phyloP scores from a whole-genome alignment of 73 alveolate genomes.

The Paramecium primaurelia region DNA sequence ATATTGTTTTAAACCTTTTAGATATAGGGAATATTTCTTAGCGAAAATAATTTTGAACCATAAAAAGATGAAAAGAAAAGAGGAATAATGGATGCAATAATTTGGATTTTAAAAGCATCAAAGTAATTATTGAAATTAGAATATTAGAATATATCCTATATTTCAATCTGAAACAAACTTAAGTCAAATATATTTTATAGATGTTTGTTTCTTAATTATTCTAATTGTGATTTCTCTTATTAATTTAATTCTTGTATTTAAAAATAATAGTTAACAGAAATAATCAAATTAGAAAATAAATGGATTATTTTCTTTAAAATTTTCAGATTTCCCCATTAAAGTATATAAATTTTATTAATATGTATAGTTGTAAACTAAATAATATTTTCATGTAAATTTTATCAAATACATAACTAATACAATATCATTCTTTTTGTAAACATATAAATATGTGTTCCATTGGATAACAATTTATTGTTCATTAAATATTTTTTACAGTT shows the following conservation, averaged over 20 bases:
- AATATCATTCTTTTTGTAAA: neutral
- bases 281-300: neutral
- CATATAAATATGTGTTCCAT: neutral
- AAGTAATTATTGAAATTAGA: neutral
- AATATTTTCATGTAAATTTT: neutral
- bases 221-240: neutral
- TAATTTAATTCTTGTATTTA: neutral
- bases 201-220: neutral
- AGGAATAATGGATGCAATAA: neutral
- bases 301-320: neutral
- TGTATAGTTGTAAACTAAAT: neutral
- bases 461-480: neutral
- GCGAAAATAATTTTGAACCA: neutral
- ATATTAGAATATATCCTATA: neutral
- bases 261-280: neutral
- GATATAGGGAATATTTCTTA: neutral
- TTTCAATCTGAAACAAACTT: neutral
- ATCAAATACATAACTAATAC: neutral
- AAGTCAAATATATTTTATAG: neutral
- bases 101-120: neutral
- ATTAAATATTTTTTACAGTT: neutral
- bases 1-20: neutral
- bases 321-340: neutral
- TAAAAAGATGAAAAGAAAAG: neutral
- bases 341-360: neutral